Conservation (phyloP, 2,329 filamentous ascomycete species). For the Penicillium sp. region DNA sequence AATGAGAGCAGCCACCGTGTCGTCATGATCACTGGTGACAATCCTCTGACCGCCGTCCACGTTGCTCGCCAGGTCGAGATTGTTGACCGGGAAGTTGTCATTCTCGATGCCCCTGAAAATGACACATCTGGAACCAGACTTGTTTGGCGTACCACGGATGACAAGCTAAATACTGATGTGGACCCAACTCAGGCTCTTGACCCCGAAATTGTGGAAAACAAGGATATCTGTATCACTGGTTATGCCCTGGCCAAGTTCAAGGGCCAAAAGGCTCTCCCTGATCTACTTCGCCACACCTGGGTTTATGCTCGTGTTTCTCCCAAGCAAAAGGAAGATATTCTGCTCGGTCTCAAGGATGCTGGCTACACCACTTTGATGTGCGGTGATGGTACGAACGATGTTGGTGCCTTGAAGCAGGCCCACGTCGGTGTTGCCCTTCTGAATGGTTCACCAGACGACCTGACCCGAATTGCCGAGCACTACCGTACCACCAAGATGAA, state of each 20-base stretch:
- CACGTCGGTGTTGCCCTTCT: conserved; percentile 95
- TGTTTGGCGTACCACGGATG: conserved; percentile 93
- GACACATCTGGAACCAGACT: conserved; percentile 76
- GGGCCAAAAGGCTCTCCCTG: conserved; percentile 70
- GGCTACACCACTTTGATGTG: conserved; percentile 99
- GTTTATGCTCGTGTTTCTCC: conserved; percentile 97
- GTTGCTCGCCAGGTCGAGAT: conserved; percentile 96
- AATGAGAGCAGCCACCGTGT: conserved; percentile 98
- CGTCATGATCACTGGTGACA: conserved; percentile 99
- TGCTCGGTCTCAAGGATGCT: conserved; percentile 92
- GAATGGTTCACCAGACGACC: conserved; percentile 88
- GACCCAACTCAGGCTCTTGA: conserved; percentile 80
- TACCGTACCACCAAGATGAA: conserved; percentile 96
- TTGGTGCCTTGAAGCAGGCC: conserved; percentile 94
- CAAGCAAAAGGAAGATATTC: conserved; percentile 97
- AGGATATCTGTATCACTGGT: conserved; percentile 93
- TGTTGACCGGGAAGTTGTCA: conserved; percentile 90
- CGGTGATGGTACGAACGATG: conserved; percentile 96
- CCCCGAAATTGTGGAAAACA: conserved; percentile 71
- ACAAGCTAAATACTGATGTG: conserved; percentile 79
- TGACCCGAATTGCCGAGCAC: conserved; percentile 89
- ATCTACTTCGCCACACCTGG: conserved; percentile 86
- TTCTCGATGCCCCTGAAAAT: conserved; percentile 90
- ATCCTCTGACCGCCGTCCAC: conserved; percentile 92
- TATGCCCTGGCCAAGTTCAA: conserved; percentile 90